Conservation (phyloP, 2,329 filamentous ascomycete species). For the Pseudofabraea citricarpa region DNA sequence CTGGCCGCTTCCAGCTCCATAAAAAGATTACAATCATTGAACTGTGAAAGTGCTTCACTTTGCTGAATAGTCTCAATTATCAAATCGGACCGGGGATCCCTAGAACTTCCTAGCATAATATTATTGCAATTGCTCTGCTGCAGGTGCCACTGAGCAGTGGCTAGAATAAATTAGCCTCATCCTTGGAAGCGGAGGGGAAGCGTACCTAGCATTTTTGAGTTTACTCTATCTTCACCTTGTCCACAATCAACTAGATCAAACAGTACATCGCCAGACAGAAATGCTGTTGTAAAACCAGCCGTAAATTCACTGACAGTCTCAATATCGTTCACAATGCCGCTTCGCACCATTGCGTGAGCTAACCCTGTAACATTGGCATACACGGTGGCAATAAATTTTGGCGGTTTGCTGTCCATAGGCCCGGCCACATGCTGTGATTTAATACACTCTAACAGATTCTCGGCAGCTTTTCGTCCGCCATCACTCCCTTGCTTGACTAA, state of each 20-base stretch:
- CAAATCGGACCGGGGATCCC: conserved; percentile 55
- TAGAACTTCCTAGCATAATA: conserved; percentile 56
- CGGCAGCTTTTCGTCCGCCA: conserved; percentile 32
- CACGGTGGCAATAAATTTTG: conserved; percentile 52
- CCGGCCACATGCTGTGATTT: conserved; percentile 38
- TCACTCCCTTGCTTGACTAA: conserved; percentile 48
- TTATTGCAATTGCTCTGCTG: conserved; percentile 57
- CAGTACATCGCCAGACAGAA: conserved; percentile 52
- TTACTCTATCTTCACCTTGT: conserved; percentile 51
- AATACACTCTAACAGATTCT: conserved; percentile 43
- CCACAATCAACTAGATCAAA: conserved; percentile 64
- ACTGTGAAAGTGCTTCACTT: conserved; percentile 42
- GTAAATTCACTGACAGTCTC: conserved; percentile 40
- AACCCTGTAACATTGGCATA: conserved; percentile 50
- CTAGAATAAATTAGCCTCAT: not conserved
- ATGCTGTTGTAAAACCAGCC: conserved; percentile 55
- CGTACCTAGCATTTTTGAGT: conserved; percentile 56
- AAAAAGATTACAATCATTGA: conserved; percentile 49
- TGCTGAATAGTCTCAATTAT: conserved; percentile 52
- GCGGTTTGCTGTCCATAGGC: conserved; percentile 36
- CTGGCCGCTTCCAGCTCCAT: conserved; percentile 43
- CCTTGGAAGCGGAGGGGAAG: not conserved
- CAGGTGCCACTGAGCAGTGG: conserved; percentile 45
- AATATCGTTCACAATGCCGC: conserved; percentile 43
- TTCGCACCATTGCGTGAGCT: conserved; percentile 42